Evolutionary conservation across 805 yeast species (phyloP).

Genomic region (Sugiyamaella americana): DNA sequence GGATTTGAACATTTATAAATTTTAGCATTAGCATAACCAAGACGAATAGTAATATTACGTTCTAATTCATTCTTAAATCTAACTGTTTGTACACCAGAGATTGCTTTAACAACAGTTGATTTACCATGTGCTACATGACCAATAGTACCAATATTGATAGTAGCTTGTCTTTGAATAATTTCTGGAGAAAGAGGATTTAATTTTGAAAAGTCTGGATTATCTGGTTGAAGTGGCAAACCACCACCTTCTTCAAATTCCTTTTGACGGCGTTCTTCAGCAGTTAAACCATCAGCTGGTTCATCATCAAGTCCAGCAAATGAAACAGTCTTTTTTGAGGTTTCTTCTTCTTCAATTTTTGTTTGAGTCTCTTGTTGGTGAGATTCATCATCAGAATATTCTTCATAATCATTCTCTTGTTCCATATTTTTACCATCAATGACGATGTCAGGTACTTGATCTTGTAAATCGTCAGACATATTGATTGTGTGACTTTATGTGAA

Average conservation of each 20-base stretch:
- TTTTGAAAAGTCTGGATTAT: conserved; percentile 70
- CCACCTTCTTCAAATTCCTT: conserved; percentile 97
- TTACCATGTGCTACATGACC: conserved; percentile 97
- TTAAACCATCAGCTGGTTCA: conserved; percentile 50
- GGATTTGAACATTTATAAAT: conserved; percentile 88
- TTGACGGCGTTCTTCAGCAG: conserved; percentile 68
- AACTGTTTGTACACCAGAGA: conserved; percentile 98
- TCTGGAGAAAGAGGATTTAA: conserved; percentile 90
- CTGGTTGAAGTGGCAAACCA: conserved; percentile 95
- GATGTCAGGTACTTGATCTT: conserved; percentile 79
- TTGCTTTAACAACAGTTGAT: conserved; percentile 89
- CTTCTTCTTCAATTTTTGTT: conserved; percentile 34
- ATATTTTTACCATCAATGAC: conserved; percentile 61
- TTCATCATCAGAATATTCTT: conserved; percentile 34
- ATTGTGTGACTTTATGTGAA: no score
- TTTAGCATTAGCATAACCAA: conserved; percentile 98
- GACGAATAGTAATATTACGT: conserved; percentile 96
- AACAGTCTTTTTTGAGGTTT: conserved; percentile 61
- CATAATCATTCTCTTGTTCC: conserved; percentile 37
- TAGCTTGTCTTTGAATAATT: conserved; percentile 93
- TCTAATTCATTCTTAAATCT: conserved; percentile 98
- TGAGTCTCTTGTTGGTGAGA: conserved; percentile 20
- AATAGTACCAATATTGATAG: conserved; percentile 95
- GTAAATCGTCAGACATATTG: conserved; percentile 51
- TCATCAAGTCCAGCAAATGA: conserved; percentile 68